Conservation (phyloP, 2,329 filamentous ascomycete species). For the Aspergillus pseudoviridinutans region DNA sequence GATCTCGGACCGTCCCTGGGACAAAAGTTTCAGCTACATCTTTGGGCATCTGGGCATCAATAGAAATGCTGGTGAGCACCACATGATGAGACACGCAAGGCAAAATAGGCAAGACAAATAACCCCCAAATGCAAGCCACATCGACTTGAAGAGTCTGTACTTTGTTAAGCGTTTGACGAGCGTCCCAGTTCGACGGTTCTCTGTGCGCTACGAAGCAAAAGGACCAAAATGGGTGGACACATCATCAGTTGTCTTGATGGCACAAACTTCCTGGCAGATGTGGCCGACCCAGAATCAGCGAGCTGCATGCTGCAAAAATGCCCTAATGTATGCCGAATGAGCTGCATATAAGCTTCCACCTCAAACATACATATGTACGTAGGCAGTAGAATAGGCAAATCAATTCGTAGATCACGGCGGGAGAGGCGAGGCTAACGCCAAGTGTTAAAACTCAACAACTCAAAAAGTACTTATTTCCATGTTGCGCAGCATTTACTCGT, state of each 20-base stretch:
- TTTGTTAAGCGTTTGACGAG: not conserved
- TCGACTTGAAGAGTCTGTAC: not conserved
- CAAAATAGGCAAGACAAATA: not conserved
- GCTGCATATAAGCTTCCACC: conserved; percentile 1
- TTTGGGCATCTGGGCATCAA: conserved; percentile 24
- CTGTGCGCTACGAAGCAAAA: not conserved
- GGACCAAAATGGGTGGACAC: not conserved
- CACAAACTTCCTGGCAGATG: not conserved
- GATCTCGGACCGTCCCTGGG: not conserved
- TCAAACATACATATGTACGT: not conserved
- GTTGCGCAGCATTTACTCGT: not conserved
- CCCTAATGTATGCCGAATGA: conserved; percentile 1
- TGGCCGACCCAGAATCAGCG: not conserved
- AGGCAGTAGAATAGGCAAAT: not conserved
- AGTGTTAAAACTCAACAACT: not conserved
- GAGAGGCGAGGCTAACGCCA: not conserved
- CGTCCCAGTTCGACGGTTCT: not conserved
- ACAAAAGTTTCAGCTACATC: conserved; percentile 15
- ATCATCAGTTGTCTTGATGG: not conserved
- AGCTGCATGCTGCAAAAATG: conserved; percentile 6
- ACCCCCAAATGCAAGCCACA: too few relatives aligned
- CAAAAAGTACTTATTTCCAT: not conserved
- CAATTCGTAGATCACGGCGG: not conserved
- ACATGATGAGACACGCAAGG: not conserved
- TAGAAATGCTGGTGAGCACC: not conserved